These are phyloP conservation scores for Geotrichum klebahnii DNA, from an alignment of 1,139 yeast genomes.

Conservation along the genomic window DNA sequence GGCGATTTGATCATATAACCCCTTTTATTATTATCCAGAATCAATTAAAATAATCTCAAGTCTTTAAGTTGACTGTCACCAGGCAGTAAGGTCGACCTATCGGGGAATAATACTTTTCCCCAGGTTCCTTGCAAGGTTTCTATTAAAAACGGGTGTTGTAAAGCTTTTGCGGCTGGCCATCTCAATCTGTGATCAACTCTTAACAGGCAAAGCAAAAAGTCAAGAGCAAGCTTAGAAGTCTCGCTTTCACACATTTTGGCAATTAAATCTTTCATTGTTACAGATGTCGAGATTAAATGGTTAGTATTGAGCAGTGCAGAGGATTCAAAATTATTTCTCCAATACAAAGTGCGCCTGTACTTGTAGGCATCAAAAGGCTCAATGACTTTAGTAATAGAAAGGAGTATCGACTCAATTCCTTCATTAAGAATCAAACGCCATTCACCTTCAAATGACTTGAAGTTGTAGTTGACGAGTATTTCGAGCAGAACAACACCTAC, in stretches of 20 bases:
- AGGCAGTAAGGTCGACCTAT: neutral
- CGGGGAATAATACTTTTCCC: constrained; percentile 22
- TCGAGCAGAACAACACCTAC: constrained; percentile 31
- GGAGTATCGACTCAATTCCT: constrained; percentile 19
- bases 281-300: constrained; percentile 15
- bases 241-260: constrained; percentile 12
- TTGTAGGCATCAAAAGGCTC: constrained; percentile 27
- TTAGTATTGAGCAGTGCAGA: constrained; percentile 4
- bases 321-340: constrained; percentile 24
- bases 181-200: constrained; percentile 78
- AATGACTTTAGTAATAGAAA: constrained; percentile 25
- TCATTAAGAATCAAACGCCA: constrained; percentile 23
- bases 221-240: constrained; percentile 16
- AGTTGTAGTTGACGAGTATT: constrained; percentile 25
- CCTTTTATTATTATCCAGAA: constrained; percentile 16
- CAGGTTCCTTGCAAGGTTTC: constrained; percentile 24
- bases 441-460: constrained; percentile 21
- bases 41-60: constrained; percentile 12
- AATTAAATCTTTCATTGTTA: constrained; percentile 14
- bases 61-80: constrained; percentile 14
- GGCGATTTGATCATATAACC: too few relatives aligned
- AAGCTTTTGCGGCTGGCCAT: constrained; percentile 71
- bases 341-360: constrained; percentile 22
- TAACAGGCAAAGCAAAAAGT: constrained; percentile 34
- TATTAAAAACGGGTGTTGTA: constrained; percentile 51